Base-by-base conservation (phyloP, 257 asterid species). In the Thymus mandschuricus region DNA sequence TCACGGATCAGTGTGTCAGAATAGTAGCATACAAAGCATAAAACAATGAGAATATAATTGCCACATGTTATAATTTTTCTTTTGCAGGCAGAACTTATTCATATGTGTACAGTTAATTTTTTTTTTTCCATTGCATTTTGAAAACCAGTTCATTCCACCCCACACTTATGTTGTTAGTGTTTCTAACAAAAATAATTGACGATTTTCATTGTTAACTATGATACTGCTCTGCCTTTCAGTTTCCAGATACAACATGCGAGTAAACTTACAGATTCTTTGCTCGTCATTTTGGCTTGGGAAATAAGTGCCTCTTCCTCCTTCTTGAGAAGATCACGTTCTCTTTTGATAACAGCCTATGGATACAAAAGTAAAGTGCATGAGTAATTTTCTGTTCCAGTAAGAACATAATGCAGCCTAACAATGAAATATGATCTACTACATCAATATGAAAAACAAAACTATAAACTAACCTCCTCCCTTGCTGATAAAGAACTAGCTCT, bases 231-330 rank as follows among this genome's bases (percentile, higher is more conserved):
- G 40, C 10, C 45, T 68, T 74, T 71, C 40, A 63, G 51, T 60
- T 59, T 65, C 29, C 40, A 44, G 65, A 61, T 27, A 56, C 58
- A 54, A 55, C 54, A 38, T 29, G 68, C 60, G 34, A 67, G 67
- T 60, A 44, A 61, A 81, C 98, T 90, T 84, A 92, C 99, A 78
- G 81, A 81, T 81, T 92, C 90, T 82, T 78, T 84, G 77, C 84
- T 85, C n/a, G 84, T 81, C 68, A 84, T 44, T 79, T 90, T 90
- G 66, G 85, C 89, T 74, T 87, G 96, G 68, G 78, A 83, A 78
- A 83, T 60, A 64, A 86, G 88, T 45, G 88, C 69, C 67, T 83
- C 90, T 73, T 90, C 92, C 92, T 95, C 99, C 81, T 86, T 88
- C 88, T 81, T 83, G 71, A 80, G 80, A 46, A 90, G 85, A 65